These are phyloP conservation scores for Rhizopogon rudus DNA, from an alignment of 768 basidiomycete genomes.

Conservation along the genomic window DNA sequence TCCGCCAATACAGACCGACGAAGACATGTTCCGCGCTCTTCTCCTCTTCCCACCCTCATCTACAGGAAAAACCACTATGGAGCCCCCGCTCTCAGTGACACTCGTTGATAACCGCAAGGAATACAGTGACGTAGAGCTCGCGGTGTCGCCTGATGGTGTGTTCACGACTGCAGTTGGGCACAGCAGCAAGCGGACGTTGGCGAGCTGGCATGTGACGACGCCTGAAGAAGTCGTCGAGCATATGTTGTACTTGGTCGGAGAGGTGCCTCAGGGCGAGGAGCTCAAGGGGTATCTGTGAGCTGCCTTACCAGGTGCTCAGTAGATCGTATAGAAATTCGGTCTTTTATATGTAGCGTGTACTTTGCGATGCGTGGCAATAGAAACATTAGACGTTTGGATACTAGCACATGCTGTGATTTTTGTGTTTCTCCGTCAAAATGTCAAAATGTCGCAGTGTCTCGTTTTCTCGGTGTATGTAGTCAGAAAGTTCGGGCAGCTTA, in stretches of 20 bases:
- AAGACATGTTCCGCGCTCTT: conserved; percentile 98
- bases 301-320: too few species aligned
- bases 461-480: too few species aligned
- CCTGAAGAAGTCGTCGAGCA: conserved; percentile 84
- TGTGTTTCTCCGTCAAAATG: too few species aligned
- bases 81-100: conserved; percentile 50
- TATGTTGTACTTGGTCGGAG: conserved; percentile 59
- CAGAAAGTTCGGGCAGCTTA: too few species aligned
- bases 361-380: not conserved
- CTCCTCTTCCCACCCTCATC: conserved; percentile 47
- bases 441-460: too few species aligned
- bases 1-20: conserved; percentile 66
- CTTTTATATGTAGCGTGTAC: too few species aligned
- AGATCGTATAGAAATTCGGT: too few species aligned
- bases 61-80: conserved; percentile 41
- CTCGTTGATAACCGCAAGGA: conserved; percentile 21
- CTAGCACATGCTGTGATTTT: too few species aligned
- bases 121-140: conserved; percentile 47
- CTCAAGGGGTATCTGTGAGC: not conserved
- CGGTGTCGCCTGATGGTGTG: conserved; percentile 61
- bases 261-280: conserved; percentile 7
- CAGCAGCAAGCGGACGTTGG: conserved; percentile 83
- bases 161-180: conserved; percentile 96
- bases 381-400: not conserved
- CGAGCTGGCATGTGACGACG: conserved; percentile 88